Conservation (phyloP, 2,329 filamentous ascomycete genomes). For the Neonectria neomacrospora region DNA sequence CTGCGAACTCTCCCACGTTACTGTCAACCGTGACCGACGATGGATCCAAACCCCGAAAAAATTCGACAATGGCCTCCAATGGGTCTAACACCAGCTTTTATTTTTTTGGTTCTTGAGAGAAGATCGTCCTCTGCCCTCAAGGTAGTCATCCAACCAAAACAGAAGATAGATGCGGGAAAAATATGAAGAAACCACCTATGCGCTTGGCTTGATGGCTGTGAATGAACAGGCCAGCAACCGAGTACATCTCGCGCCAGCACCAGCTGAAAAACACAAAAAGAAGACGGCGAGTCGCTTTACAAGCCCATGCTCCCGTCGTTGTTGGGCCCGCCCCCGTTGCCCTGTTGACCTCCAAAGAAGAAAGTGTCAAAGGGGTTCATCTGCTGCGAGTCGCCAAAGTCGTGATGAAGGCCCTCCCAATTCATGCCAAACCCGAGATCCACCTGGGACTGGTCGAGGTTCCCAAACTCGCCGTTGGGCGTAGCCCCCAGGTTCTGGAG, state of each 20-base stretch:
- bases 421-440: slow-evolving; percentile 76
- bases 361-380: slow-evolving; percentile 79
- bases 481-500: slow-evolving; percentile 57
- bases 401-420: slow-evolving; percentile 71
- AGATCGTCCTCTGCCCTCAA: neutral
- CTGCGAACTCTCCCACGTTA: slow-evolving; percentile 16
- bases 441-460: slow-evolving; percentile 60
- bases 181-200: slow-evolving; percentile 30
- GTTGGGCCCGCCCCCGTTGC: slow-evolving; percentile 35
- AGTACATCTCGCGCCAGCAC: slow-evolving; percentile 32
- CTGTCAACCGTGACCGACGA: slow-evolving; percentile 11
- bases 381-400: slow-evolving; percentile 68
- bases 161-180: slow-evolving; percentile 10
- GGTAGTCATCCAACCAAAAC: slow-evolving; percentile 5
- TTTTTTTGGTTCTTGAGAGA: slow-evolving; percentile 12
- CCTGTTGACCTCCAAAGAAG: slow-evolving; percentile 71
- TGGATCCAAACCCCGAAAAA: slow-evolving; percentile 18
- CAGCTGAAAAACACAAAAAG: slow-evolving; percentile 26
- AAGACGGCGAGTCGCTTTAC: slow-evolving; percentile 29
- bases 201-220: slow-evolving; percentile 24
- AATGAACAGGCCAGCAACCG: slow-evolving; percentile 29
- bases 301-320: slow-evolving; percentile 44
- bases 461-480: slow-evolving; percentile 47
- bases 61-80: slow-evolving; percentile 25
- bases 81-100: slow-evolving; percentile 14